Percentiles rank a stretch among this genome's conserved stretches.
Evolutionary conservation across 2,329 filamentous ascomycete genomes (phyloP).

Genomic region (Sarocladiaceae sp.): DNA sequence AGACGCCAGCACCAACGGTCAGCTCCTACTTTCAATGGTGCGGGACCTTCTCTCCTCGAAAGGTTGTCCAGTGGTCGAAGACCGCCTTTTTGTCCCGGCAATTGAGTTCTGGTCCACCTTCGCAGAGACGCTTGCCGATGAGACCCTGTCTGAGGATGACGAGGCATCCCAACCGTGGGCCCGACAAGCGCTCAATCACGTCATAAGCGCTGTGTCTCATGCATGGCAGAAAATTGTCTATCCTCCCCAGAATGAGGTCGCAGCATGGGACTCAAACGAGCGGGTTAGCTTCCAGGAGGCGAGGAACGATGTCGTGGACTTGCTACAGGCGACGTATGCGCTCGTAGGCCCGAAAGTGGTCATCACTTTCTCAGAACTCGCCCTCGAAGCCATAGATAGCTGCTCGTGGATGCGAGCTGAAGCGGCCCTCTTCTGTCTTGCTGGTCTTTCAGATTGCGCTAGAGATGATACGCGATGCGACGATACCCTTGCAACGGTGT

Average conservation of each 20-base stretch:
- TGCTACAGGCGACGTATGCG: slow-evolving; percentile 66
- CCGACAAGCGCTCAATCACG: slow-evolving; percentile 46
- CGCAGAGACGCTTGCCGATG: slow-evolving; percentile 61
- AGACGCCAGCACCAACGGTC: slow-evolving; percentile 40
- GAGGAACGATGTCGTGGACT: slow-evolving; percentile 71
- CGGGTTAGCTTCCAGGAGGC: slow-evolving; percentile 64
- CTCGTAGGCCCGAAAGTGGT: slow-evolving; percentile 51
- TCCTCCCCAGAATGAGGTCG: slow-evolving; percentile 50
- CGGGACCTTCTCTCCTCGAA: slow-evolving; percentile 59
- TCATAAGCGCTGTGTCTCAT: slow-evolving; percentile 59
- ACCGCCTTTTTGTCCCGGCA: slow-evolving; percentile 66
- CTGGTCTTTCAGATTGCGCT: slow-evolving; percentile 60
- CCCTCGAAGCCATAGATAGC: slow-evolving; percentile 41
- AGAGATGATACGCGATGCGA: slow-evolving; percentile 53
- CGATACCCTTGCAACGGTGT: slow-evolving; percentile 52
- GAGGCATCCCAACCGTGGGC: slow-evolving; percentile 48
- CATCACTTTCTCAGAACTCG: slow-evolving; percentile 49
- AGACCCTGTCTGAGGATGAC: slow-evolving; percentile 46
- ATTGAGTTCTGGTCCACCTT: slow-evolving; percentile 79
- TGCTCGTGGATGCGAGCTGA: slow-evolving; percentile 55
- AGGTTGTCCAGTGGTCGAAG: slow-evolving; percentile 64
- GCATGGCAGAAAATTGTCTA: slow-evolving; percentile 66
- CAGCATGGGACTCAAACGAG: slow-evolving; percentile 64
- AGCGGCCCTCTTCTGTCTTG: slow-evolving; percentile 56
- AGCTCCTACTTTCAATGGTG: slow-evolving; percentile 50